A percentile compares a stretch with the other conserved stretches of the same genome.
Conservation (phyloP, 2,329 filamentous ascomycete species). For the Colletotrichum tanaceti region DNA sequence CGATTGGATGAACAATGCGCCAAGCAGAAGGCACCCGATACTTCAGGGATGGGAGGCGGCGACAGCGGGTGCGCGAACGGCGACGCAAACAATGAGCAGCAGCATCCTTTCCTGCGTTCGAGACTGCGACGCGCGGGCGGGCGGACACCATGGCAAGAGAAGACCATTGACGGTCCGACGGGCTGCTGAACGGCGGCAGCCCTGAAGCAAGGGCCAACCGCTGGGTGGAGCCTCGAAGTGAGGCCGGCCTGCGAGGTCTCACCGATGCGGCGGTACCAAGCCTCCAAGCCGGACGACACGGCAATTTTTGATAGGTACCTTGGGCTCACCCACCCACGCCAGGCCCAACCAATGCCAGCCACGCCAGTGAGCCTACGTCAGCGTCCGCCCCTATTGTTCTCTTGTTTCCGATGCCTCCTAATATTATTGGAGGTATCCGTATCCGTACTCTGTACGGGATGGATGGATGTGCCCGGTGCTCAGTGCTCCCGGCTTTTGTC, state of each 20-base stretch:
- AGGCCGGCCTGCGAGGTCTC: slow-evolving; percentile 2
- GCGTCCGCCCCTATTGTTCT: slow-evolving; percentile 1
- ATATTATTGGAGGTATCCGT: slow-evolving; percentile 1
- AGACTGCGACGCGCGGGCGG: no score
- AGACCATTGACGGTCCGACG: no score
- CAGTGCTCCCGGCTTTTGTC: neutral
- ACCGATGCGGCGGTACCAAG: slow-evolving; percentile 17
- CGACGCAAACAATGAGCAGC: neutral
- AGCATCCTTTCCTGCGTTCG: neutral
- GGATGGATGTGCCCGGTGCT: neutral
- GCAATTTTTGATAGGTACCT: slow-evolving; percentile 18
- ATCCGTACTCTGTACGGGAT: no score
- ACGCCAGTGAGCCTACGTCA: slow-evolving; percentile 3
- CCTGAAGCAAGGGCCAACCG: neutral
- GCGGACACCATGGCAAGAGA: neutral
- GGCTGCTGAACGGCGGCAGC: neutral
- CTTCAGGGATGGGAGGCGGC: neutral
- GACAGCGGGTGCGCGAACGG: neutral
- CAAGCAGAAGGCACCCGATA: neutral
- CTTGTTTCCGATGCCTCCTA: neutral
- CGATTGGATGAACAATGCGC: neutral
- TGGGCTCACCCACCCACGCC: slow-evolving; percentile 5
- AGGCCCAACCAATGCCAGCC: neutral
- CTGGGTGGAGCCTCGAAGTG: neutral
- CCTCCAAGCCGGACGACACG: slow-evolving; percentile 24